Percentiles rank a stretch among this genome's conserved stretches.
phyloP scores from a whole-genome alignment of 164 flowering plant species.

The Chloranthus sessilifolius region DNA sequence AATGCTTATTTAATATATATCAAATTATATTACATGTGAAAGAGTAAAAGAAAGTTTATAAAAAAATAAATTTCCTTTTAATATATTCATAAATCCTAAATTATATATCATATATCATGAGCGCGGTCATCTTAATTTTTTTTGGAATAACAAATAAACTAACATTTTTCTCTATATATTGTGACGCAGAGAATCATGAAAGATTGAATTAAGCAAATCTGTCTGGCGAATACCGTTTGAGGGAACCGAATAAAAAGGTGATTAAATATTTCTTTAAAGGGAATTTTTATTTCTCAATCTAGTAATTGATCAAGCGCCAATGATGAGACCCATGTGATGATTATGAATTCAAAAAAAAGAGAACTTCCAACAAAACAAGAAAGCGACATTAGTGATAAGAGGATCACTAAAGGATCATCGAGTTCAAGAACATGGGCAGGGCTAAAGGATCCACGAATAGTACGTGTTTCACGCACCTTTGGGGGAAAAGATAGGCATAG shows the following conservation, averaged over 20 bases:
- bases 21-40: too few relatives aligned
- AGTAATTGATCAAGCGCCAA: constrained; percentile 7
- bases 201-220: neutral
- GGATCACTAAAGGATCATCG: constrained; percentile 29
- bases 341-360: constrained; percentile 30
- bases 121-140: neutral
- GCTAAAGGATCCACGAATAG: constrained; percentile 64
- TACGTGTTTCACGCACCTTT: constrained; percentile 64
- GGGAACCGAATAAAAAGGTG: neutral
- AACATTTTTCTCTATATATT: neutral
- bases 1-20: too few relatives aligned
- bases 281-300: constrained; percentile 3
- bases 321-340: constrained; percentile 32
- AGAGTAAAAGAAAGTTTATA: too few relatives aligned
- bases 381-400: constrained; percentile 17
- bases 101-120: neutral
- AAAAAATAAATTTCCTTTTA: neutral
- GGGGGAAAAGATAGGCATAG: constrained; percentile 93
- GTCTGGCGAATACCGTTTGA: neutral
- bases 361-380: constrained; percentile 33
- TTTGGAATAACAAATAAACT: neutral
- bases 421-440: constrained; percentile 51
- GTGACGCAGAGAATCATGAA: neutral
- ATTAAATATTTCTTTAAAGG: neutral
- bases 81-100: neutral